Percentiles rank a stretch among this genome's conserved stretches.
Evolutionary conservation across 495 filamentous ascomycete species (phyloP).

Genomic region (Penicillium ochrochloron): DNA sequence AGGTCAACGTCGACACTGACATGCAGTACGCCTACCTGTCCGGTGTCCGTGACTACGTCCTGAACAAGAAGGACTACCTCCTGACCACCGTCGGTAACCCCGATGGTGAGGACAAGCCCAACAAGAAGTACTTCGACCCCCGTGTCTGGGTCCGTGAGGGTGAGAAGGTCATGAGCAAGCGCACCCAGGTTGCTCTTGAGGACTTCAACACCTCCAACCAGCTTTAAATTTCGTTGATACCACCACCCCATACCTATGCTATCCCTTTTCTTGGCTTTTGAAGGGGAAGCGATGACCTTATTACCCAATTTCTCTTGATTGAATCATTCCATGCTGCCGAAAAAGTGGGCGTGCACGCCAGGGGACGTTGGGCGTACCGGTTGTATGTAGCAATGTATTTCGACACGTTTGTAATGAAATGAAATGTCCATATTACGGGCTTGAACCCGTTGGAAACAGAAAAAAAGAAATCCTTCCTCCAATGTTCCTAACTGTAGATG

Average conservation of each 20-base stretch:
- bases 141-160: slow-evolving; percentile 80
- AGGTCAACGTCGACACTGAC: slow-evolving; percentile 89
- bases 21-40: slow-evolving; percentile 76
- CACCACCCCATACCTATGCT: neutral
- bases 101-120: slow-evolving; percentile 93
- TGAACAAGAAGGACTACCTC: slow-evolving; percentile 95
- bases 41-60: slow-evolving; percentile 91
- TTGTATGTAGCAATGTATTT: slow-evolving; percentile 40
- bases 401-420: slow-evolving; percentile 38
- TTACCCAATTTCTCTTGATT: neutral
- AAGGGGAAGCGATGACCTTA: neutral
- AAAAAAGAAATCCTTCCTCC: neutral
- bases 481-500: neutral
- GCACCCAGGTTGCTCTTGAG: slow-evolving; percentile 77
- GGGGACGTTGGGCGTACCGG: slow-evolving; percentile 32
- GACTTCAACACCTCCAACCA: slow-evolving; percentile 92
- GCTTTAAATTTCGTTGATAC: slow-evolving; percentile 60
- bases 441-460: neutral
- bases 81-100: slow-evolving; percentile 87
- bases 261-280: neutral
- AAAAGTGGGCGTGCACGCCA: slow-evolving; percentile 27
- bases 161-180: slow-evolving; percentile 92
- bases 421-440: slow-evolving; percentile 29
- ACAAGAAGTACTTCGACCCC: slow-evolving; percentile 98
- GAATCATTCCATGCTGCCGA: slow-evolving; percentile 24